Evolutionary conservation across 164 flowering plant genomes (phyloP).

Genomic region (Protea cynaroides): DNA sequence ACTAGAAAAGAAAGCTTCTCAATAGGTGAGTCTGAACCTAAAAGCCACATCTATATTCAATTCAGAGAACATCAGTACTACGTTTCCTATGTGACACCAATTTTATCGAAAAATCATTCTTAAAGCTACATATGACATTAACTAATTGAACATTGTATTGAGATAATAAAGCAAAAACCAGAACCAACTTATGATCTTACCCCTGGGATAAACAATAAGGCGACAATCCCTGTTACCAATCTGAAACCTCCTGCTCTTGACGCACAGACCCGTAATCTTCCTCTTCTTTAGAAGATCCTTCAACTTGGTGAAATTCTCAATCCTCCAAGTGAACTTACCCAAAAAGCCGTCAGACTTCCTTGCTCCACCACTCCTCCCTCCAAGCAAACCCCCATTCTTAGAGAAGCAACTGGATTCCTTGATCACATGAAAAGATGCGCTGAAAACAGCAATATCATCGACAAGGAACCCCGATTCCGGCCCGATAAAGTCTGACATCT

Average conservation of each 20-base stretch:
- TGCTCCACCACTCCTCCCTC: constrained; percentile 44
- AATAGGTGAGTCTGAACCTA: constrained; percentile 2
- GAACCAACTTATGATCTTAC: constrained; percentile 28
- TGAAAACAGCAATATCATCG: constrained; percentile 88
- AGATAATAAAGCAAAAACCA: background rate
- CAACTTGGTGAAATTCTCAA: constrained; percentile 84
- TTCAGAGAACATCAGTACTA: background rate
- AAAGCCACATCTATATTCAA: background rate
- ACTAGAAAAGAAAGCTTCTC: background rate
- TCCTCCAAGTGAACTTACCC: constrained; percentile 92
- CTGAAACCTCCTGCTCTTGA: constrained; percentile 96
- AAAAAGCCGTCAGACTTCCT: constrained; percentile 83
- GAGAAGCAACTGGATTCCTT: constrained; percentile 77
- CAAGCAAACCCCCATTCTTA: constrained; percentile 62
- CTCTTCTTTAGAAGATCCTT: constrained; percentile 94
- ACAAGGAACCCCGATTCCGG: constrained; percentile 67
- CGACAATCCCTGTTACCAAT: constrained; percentile 96
- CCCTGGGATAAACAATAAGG: constrained; percentile 96
- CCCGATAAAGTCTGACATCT: constrained; percentile 79
- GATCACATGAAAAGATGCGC: constrained; percentile 85
- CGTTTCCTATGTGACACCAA: too few species aligned
- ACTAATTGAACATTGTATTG: too few species aligned
- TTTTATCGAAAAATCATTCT: too few species aligned
- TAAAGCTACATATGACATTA: too few species aligned
- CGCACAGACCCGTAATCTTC: constrained; percentile 93